phyloP scores from a whole-genome alignment of 1,284 basidiomycete genomes.

The Ganoderma leucocontextum region DNA sequence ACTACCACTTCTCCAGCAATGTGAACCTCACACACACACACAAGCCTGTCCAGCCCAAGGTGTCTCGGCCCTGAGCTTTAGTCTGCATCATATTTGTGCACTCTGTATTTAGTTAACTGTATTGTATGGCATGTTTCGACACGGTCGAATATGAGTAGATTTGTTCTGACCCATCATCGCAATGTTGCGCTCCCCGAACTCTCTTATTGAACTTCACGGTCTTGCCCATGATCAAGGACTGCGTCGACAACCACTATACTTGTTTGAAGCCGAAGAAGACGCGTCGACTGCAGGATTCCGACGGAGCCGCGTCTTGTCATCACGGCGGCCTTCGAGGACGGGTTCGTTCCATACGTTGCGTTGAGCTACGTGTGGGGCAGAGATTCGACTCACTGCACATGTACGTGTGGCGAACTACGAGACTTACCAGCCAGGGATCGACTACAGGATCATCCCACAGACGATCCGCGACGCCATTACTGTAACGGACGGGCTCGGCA shows the following conservation, averaged over 20 bases:
- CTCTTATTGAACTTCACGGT: too few species aligned
- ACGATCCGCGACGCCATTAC: slow-evolving; percentile 15
- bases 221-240: slow-evolving; percentile 9
- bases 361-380: slow-evolving; percentile 32
- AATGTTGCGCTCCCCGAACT: too few species aligned
- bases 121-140: too few species aligned
- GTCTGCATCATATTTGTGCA: too few species aligned
- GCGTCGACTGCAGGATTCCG: slow-evolving; percentile 20
- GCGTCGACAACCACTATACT: slow-evolving; percentile 1
- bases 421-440: background rate
- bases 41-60: too few species aligned
- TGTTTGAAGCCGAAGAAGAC: background rate
- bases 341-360: slow-evolving; percentile 13
- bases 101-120: too few species aligned
- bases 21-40: too few species aligned
- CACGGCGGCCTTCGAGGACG: background rate
- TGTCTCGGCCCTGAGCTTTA: too few species aligned
- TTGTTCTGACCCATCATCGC: too few species aligned
- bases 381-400: background rate
- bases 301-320: background rate
- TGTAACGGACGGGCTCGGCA: slow-evolving; percentile 10
- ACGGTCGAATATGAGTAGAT: too few species aligned
- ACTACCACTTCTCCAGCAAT: too few species aligned
- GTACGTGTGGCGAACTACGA: background rate
- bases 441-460: slow-evolving; percentile 1